Evolutionary conservation across 164 flowering plant genomes (phyloP), one percentile per base, ranked within the genome.

Genomic region (Umbilicus rupestris): DNA sequence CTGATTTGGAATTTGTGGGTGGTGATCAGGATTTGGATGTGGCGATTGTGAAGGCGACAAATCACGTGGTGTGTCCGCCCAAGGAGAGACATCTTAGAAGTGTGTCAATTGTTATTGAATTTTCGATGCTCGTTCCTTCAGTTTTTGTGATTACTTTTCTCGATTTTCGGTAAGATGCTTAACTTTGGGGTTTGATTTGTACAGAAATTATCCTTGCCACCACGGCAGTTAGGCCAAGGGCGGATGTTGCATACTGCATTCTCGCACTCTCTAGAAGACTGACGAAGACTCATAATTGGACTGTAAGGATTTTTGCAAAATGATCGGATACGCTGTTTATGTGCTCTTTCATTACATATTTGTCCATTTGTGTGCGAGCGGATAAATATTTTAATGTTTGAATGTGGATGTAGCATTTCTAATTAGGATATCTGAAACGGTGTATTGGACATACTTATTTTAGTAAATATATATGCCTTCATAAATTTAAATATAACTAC

Each of bases 1-100:
- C 7, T 66, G 45, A 58, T 35, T 59, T 46, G 44, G 64, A 20
- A 10, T 60, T 44, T 17, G 39, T 64, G 58, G 65, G 31, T 62
- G 57, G 24, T 58, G 71, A 60, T 41, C 17, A 94, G 99, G 99
- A 94, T 66, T 80, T 94, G 74, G 99, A 94, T 77, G 90, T 94
- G 63, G 99, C 99, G 71, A 84, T 94, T 70, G 95, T 90, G 59
- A 94, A 94, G 79, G 98, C 98, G 14, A 89, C 98, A 28, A 94
- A 90, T 78, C 99, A 94, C 73, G 97, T 89, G 63, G 97, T 87
- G 77, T 81, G 87, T 42, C 96, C 97, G 11, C 99, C 99, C 58
- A 94, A 94, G 74, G 99, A 91, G 66, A 76, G 99, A 60, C 96
- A 94, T 70, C 84, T 94, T 49, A 75, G 92, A 74, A 91, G 99